Evolutionary conservation across 257 asterid species (phyloP).

Genomic region (Gentiana dahurica): DNA sequence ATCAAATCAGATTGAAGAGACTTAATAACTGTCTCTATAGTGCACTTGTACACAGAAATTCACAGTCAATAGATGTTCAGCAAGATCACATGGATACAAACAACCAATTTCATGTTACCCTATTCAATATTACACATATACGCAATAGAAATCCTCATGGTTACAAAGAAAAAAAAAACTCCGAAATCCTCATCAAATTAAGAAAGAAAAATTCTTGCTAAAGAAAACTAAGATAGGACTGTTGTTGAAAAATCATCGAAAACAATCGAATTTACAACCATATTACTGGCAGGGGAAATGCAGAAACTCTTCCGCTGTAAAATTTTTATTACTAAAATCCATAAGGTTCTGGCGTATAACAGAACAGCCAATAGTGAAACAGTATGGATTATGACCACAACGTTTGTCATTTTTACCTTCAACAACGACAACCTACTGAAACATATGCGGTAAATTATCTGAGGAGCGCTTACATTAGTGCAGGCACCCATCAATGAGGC

Average conservation of each 20-base stretch:
- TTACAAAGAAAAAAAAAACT: no score
- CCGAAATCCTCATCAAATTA: no score
- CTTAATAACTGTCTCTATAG: no score
- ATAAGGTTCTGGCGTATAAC: not conserved
- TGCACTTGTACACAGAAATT: no score
- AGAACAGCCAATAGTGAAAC: not conserved
- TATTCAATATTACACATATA: no score
- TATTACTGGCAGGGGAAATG: no score
- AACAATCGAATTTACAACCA: not conserved
- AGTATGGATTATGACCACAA: not conserved
- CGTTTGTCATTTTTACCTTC: not conserved
- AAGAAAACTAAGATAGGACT: no score
- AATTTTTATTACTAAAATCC: not conserved
- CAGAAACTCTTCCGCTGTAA: not conserved
- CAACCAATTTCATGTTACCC: not conserved
- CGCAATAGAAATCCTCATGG: no score
- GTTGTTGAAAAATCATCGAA: not conserved
- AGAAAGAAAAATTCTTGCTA: no score
- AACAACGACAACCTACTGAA: conserved; percentile 5
- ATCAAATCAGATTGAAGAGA: no score
- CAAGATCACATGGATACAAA: not conserved
- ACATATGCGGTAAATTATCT: conserved; percentile 2
- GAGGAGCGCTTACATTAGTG: conserved; percentile 54
- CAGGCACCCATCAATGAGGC: conserved; percentile 99
- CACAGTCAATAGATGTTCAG: no score